Percentiles rank a stretch among this genome's conserved stretches.
Evolutionary conservation across 371 early-diverging fungal species (phyloP).

Genomic region (Choanephora cucurbitarum): DNA sequence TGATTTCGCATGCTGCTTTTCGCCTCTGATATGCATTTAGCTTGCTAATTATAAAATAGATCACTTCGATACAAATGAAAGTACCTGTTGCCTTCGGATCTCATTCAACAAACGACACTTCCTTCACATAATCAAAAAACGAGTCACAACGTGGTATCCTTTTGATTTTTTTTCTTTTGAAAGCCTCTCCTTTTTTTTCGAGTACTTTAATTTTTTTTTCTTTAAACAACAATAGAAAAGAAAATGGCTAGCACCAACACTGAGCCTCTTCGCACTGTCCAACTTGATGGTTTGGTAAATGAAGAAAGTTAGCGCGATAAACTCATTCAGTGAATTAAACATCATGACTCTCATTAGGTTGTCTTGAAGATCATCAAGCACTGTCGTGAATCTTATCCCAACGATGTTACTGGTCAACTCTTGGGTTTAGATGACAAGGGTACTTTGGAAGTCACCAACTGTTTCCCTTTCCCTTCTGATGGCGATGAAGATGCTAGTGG

Average conservation of each 20-base stretch:
- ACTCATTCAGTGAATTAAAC: too few species aligned
- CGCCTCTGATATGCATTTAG: too few species aligned
- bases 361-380: constrained; percentile 96
- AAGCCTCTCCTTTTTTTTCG: neutral
- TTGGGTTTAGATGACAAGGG: constrained; percentile 86
- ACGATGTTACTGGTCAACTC: constrained; percentile 88
- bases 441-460: constrained; percentile 88
- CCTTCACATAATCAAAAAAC: too few species aligned
- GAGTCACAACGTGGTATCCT: too few species aligned
- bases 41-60: too few species aligned
- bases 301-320: too few species aligned
- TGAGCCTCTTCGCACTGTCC: constrained; percentile 29
- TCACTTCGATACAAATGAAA: too few species aligned
- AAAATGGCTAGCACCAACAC: constrained; percentile 19
- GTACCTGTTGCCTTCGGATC: too few species aligned
- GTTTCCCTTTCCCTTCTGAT: constrained; percentile 80
- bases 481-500: constrained; percentile 53
- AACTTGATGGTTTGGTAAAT: constrained; percentile 36
- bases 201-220: neutral
- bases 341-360: too few species aligned
- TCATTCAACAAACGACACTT: too few species aligned
- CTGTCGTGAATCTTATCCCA: constrained; percentile 80
- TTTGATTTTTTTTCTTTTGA: too few species aligned
- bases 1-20: too few species aligned
- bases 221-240: neutral